Evolutionary conservation across 1,284 basidiomycete genomes (phyloP), one percentile per base, ranked within the genome.

Genomic region (Flammula alnicola): DNA sequence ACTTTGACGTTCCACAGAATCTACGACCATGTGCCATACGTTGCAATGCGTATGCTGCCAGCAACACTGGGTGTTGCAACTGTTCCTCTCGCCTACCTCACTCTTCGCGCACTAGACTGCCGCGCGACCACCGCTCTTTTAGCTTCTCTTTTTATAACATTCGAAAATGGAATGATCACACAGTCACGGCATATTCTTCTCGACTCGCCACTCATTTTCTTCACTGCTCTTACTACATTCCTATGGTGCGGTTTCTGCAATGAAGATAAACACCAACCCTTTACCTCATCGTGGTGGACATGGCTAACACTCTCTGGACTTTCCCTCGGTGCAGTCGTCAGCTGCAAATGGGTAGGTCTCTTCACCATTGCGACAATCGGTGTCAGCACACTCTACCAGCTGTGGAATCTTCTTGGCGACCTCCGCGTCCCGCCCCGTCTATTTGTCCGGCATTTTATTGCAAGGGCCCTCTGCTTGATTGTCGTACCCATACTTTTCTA

Each of bases 301-400:
- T 96, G 93, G 86, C 86, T 99, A 17, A 72, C 80, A n/a, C 78
- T 97, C 32, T 91, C 93, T 0, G 97, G 97, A 29, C 74, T 95
- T 14, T 84, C 86, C 0, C 84, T 99, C 14, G 97, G 97, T 35
- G 93, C 94, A 1, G 94, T 97, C 31, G 83, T 91, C 36, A 91
- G 87, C 63, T 95, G 92, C 74, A 99, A 99, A 71, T 99, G 97
- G 97, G 96, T 99, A 44, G 97, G 97, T 5, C 77, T 99, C 26
- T 98, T 99, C 73, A 99, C 95, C n/a, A 94, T 99, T 59, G 94
- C 95, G 5, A 96, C 95, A 4, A 75, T 99, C 47, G 97, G 96
- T 11, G 64, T 91, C 20, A 86, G 86, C 57, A 97, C 95, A 1
- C 63, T 99, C 33, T 74, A 82, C 32, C 96, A 97, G 64, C 78